Base-by-base conservation (phyloP, 2,329 filamentous ascomycete species). In the Colletotrichum siamense region DNA sequence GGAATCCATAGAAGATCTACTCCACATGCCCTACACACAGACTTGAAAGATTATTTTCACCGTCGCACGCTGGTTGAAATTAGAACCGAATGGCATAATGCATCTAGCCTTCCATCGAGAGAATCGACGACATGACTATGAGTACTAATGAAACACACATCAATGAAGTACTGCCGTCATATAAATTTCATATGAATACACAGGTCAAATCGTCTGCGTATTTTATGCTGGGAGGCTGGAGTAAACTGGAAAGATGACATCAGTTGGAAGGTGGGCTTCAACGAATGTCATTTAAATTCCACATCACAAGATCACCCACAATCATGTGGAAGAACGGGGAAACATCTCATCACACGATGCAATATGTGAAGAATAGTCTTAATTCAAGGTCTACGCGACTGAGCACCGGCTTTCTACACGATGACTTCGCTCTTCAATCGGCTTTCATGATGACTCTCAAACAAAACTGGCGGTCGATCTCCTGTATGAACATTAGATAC, bases 291-390 rank as follows among this genome's bases (percentile, higher is more conserved):
- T 0, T 26, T 2, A 26, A 26, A 8, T 22, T 12, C 1, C 16
- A 26, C 15, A 26, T 5, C 52, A 57, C 52, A 22, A 26, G 24
- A 57, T 26, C 22, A 57, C 15, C 22, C 52, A 26, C 15, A 24
- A 15, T 8, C 6, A 16, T 15, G 0, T 57, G 52, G 3, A 57
- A 15, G 22, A 0, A 16, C 52, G 4, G 0, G n/a, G 4, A 15
- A 57, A 26, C 15, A 26, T 16, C 0, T 16, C 13, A 16, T 9
- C 24, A 15, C 4, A 22, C 0, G 52, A 26, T 57, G 52, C 52
- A 22, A 57, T 7, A 1, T 15, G 52, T 26, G 3, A 57, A 6
- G 6, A 9, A 57, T 26, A 26, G 6, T 57, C 4, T 26, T 57
- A 15, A 55, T 16, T 13, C 15, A 6, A 57, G 24, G 24, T 57